These are phyloP conservation scores for Apiospora malaysiana DNA, from an alignment of 2,329 filamentous ascomycete genomes.

Conservation along the genomic window DNA sequence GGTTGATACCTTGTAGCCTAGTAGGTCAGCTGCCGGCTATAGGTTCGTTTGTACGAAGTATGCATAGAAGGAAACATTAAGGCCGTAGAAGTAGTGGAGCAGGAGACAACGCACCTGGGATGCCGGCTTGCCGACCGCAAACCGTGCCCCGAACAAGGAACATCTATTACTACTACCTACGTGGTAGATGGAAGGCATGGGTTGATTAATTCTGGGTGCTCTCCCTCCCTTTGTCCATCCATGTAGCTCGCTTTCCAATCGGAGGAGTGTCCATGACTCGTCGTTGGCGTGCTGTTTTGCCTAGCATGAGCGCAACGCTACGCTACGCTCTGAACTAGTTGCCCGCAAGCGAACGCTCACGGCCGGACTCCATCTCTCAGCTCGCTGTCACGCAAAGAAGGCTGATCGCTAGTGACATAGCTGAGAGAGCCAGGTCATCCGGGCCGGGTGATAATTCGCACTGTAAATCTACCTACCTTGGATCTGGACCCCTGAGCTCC, in stretches of 20 bases:
- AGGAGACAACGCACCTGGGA: neutral
- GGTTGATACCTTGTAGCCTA: neutral
- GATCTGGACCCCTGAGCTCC: constrained; percentile 13
- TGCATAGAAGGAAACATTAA: constrained; percentile 13
- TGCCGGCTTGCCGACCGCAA: neutral
- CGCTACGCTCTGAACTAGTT: constrained; percentile 3
- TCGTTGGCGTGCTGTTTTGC: neutral
- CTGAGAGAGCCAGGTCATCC: neutral
- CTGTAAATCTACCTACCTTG: neutral
- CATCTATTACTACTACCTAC: too few relatives aligned
- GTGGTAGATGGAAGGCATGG: neutral
- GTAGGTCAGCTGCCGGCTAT: neutral
- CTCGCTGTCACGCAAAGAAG: constrained; percentile 1
- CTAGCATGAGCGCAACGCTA: neutral
- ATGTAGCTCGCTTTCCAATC: neutral
- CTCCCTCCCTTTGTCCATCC: neutral
- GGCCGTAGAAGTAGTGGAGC: constrained; percentile 12
- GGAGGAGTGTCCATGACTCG: neutral
- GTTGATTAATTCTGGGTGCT: neutral
- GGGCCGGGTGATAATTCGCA: neutral
- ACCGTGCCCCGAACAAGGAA: neutral
- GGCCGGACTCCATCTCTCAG: constrained; percentile 1
- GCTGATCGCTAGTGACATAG: constrained; percentile 4
- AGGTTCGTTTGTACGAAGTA: neutral
- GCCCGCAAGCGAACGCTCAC: constrained; percentile 2